These are phyloP conservation scores for Monosporascus sp. DNA, from an alignment of 2,329 filamentous ascomycete genomes.

Conservation along the genomic window DNA sequence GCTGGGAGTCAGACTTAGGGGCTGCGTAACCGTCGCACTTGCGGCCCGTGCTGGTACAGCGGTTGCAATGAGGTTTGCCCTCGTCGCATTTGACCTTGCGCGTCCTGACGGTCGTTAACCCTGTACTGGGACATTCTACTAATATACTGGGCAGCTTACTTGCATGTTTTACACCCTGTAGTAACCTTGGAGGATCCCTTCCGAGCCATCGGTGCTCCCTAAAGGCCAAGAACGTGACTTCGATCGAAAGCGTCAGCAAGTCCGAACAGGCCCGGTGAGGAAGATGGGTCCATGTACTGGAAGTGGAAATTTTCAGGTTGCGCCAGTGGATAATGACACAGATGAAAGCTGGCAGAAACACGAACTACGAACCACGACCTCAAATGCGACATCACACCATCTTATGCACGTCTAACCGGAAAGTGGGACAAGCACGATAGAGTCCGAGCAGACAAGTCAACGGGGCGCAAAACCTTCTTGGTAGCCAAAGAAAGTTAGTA, in stretches of 20 bases:
- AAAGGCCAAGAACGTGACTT: no score
- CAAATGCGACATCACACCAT: no score
- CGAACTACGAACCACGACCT: no score
- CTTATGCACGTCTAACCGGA: not conserved
- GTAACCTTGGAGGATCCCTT: not conserved
- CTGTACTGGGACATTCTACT: no score
- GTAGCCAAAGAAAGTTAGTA: no score
- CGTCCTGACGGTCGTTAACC: not conserved
- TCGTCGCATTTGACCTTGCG: conserved; percentile 26
- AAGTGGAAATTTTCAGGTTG: no score
- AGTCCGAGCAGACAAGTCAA: not conserved
- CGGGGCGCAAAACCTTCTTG: no score
- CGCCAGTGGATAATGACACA: no score
- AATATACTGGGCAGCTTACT: not conserved
- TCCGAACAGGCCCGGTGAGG: not conserved
- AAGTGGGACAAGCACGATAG: not conserved
- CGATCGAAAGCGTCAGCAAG: not conserved
- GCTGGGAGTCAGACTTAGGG: conserved; percentile 4
- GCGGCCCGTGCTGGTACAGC: conserved; percentile 22
- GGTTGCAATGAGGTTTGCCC: conserved; percentile 19
- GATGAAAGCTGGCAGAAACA: no score
- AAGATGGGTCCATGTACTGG: not conserved
- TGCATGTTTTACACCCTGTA: not conserved
- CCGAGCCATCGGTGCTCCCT: not conserved
- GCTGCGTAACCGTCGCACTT: conserved; percentile 27